Percentiles rank a stretch among this genome's conserved stretches.
phyloP scores from a whole-genome alignment of 805 yeast genomes.

The Martiniozyma abietophila region DNA sequence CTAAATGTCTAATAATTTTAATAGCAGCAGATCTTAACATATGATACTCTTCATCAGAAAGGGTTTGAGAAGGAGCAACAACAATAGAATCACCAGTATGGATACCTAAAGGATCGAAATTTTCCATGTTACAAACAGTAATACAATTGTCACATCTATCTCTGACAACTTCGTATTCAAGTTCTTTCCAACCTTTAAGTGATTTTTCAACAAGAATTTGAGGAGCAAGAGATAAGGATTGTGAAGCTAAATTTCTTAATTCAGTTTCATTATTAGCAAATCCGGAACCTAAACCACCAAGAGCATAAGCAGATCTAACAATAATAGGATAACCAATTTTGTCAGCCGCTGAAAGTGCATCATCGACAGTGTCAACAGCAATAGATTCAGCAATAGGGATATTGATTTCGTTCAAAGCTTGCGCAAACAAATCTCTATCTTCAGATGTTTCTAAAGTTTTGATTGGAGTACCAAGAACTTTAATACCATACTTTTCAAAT shows the following conservation, averaged over 20 bases:
- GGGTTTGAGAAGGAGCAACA: slow-evolving; percentile 96
- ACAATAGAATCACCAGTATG: slow-evolving; percentile 99
- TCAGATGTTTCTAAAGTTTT: slow-evolving; percentile 96
- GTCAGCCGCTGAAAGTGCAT: slow-evolving; percentile 77
- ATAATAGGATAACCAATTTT: slow-evolving; percentile 91
- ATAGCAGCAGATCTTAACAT: slow-evolving; percentile 98
- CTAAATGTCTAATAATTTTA: slow-evolving; percentile 91
- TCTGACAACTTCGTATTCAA: slow-evolving; percentile 97
- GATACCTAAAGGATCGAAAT: slow-evolving; percentile 95
- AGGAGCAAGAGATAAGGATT: slow-evolving; percentile 92
- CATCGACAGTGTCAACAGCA: slow-evolving; percentile 71
- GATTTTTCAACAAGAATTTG: slow-evolving; percentile 93
- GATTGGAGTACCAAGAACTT: slow-evolving; percentile 93
- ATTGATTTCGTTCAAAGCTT: slow-evolving; percentile 87
- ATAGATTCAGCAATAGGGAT: slow-evolving; percentile 94
- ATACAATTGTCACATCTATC: slow-evolving; percentile 96
- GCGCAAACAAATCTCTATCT: slow-evolving; percentile 93
- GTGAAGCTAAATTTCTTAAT: slow-evolving; percentile 72
- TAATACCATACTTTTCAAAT: slow-evolving; percentile 86
- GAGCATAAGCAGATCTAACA: slow-evolving; percentile 94
- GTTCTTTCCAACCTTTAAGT: slow-evolving; percentile 99
- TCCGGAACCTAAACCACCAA: slow-evolving; percentile 98
- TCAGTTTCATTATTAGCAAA: slow-evolving; percentile 85
- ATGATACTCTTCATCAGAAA: slow-evolving; percentile 93
- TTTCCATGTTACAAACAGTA: slow-evolving; percentile 98